Evolutionary conservation across 2,329 filamentous ascomycete species (phyloP).

Genomic region (Bipolaris victoriae): DNA sequence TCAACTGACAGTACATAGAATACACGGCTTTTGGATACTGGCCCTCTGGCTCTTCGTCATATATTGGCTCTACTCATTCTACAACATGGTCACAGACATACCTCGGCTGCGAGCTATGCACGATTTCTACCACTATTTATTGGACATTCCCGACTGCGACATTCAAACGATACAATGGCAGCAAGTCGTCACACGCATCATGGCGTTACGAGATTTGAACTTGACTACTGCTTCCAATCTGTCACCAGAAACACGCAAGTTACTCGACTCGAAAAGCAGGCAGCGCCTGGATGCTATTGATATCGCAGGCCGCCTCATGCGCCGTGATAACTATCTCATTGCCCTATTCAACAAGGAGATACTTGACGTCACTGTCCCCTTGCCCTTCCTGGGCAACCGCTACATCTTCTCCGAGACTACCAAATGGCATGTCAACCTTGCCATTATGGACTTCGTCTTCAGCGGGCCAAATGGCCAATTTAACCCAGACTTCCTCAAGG

Average conservation of each 20-base stretch:
- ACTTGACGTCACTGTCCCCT: conserved; percentile 80
- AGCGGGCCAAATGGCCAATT: conserved; percentile 82
- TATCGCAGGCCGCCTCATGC: conserved; percentile 96
- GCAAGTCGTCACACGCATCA: conserved; percentile 83
- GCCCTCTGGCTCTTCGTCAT: conserved; percentile 84
- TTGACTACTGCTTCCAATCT: conserved; percentile 75
- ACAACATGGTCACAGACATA: conserved; percentile 75
- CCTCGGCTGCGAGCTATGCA: conserved; percentile 77
- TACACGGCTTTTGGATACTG: conserved; percentile 78
- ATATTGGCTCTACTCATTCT: conserved; percentile 81
- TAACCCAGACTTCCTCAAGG: conserved; percentile 81
- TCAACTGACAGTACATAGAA: conserved; percentile 53
- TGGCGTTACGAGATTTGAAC: conserved; percentile 83
- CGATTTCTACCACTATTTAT: conserved; percentile 82
- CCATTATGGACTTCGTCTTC: conserved; percentile 92
- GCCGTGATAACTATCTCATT: conserved; percentile 95
- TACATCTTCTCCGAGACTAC: conserved; percentile 88
- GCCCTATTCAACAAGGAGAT: conserved; percentile 98
- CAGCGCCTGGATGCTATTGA: conserved; percentile 95
- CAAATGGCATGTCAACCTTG: conserved; percentile 89
- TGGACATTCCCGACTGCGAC: conserved; percentile 82
- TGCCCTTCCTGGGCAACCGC: conserved; percentile 80
- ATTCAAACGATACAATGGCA: conserved; percentile 97
- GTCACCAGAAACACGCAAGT: conserved; percentile 64
- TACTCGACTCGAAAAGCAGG: conserved; percentile 83